Base-by-base conservation (phyloP, 139 green algal genomes). In the Tetratostichococcus sp. region DNA sequence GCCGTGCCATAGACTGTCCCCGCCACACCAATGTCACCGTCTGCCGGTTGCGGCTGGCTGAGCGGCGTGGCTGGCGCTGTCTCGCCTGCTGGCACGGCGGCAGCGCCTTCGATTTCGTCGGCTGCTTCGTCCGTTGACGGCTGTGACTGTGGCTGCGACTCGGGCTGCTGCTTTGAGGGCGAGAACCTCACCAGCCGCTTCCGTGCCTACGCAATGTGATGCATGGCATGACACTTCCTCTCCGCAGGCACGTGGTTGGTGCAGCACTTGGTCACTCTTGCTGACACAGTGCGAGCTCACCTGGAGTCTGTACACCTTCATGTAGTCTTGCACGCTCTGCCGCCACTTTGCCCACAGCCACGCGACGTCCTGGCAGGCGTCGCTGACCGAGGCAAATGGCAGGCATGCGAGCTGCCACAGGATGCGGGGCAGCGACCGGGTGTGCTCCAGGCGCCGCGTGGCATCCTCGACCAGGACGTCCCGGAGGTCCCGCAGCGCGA, bases 401-500 rank as follows among this genome's bases (percentile, higher is more conserved):
- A 80, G 70, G 6, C 43, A 43, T 23, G 77, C 19, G 34, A 83
- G 26, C 26, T 32, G 26, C 21, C 86, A 32, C 67, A 77, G 69
- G 26, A 34, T 73, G 23, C 26, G 69, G 16, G 67, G 33, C 14
- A 57, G 31, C 67, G 31, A 71, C 32, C 26, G 42, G 35, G 30
- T 34, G 32, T 70, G 28, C 14, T 39, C 72, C 50, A 83, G 78
- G 17, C 50, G 50, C 19, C 50, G 50, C 11, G 50, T 62, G 11
- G 50, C 50, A 17, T 62, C 50, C 19, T 62, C 16, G 21, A 89
- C 81, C 31, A 91, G 65, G 26, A 72, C 84, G 1, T 80, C 77
- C 42, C 91, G 91, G 28, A 82, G 59, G 33, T 81, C 78, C 5
- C 86, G 74, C 69, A 91, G 74, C 1, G 87, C 85, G 33, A 91